Evolutionary conservation across 176 grass and related monocot species (phyloP).

Genomic region (Hordeum marinum): DNA sequence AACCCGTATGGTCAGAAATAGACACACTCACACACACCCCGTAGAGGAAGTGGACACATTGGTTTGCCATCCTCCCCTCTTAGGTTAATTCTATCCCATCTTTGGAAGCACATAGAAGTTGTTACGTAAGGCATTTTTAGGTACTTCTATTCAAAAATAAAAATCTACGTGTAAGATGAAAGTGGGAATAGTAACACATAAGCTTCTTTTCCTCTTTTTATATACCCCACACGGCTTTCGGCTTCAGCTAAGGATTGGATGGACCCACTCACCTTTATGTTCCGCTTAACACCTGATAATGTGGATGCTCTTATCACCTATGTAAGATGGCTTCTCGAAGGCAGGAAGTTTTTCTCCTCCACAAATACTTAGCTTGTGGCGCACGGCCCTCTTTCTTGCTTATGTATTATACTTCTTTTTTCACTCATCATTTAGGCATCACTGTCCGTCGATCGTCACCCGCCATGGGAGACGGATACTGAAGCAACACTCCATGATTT

Average conservation of each 20-base stretch:
- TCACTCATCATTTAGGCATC: background rate
- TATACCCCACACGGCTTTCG: background rate
- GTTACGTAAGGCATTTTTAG: too few species aligned
- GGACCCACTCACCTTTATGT: background rate
- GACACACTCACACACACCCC: background rate
- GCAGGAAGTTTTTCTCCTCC: background rate
- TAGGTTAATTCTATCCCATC: background rate
- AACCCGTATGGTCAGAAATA: background rate
- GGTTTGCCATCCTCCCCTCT: background rate
- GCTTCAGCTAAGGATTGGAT: background rate
- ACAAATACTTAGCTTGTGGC: background rate
- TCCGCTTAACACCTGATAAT: background rate
- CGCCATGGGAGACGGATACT: background rate
- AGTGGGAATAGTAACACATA: background rate
- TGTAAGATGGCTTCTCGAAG: background rate
- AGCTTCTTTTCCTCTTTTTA: background rate
- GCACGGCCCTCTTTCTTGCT: too few species aligned
- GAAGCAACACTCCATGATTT: background rate
- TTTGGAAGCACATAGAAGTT: background rate
- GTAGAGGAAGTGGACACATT: background rate
- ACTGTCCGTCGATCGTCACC: background rate
- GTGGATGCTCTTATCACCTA: background rate
- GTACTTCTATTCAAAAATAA: background rate
- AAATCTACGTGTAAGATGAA: background rate
- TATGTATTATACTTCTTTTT: background rate